Evolutionary conservation across 2,329 filamentous ascomycete genomes (phyloP), one percentile per base, ranked within the genome.

Genomic region (Pestalotiopsis sp.): DNA sequence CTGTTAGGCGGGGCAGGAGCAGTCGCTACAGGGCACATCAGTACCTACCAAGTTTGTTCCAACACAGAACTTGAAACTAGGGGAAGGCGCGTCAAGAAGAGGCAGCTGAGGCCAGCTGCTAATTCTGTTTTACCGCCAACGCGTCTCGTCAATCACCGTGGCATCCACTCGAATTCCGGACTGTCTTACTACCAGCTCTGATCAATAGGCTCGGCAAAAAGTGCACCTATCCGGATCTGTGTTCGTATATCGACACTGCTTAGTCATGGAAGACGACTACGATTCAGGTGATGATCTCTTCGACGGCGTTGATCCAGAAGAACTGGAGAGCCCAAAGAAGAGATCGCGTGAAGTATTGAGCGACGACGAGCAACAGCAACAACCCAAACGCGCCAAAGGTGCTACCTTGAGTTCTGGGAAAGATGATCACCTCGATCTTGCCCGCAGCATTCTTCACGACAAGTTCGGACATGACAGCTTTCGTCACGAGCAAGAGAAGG

Each of bases 401-500:
- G 45, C 27, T 25, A 31, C 20, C 23, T n/a, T 17, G 14, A 2
- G 23, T 9, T n/a, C 38, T 2, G 20, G 12, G 17, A 31, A 69
- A 17, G 31, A 52, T 31, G 59, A 67, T 45, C 63, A 70, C 17
- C 65, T 73, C 3, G 66, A 70, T 1, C 64, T 76, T 4, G 72
- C 75, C 0, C 72, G 71, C 5, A 66, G 69, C 7, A 76, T 84
- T 2, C 71, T 85, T 11, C 72, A 72, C 12, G 72, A 81, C 0
- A 80, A 77, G 0, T 85, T 85, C 61, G 81, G 80, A 0, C 78
- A 81, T 64, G 70, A 76, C 0, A 67, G 71, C 7, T 85, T 85
- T 65, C 80, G 83, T 1, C 80, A 84, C 41, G 83, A 85, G 69
- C 84, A 86, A 67, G 79, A 81, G 36, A 79, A 74, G 0, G 82